Evolutionary conservation across 2,329 filamentous ascomycete species (phyloP).

Genomic region (Diaporthe aspalathi): DNA sequence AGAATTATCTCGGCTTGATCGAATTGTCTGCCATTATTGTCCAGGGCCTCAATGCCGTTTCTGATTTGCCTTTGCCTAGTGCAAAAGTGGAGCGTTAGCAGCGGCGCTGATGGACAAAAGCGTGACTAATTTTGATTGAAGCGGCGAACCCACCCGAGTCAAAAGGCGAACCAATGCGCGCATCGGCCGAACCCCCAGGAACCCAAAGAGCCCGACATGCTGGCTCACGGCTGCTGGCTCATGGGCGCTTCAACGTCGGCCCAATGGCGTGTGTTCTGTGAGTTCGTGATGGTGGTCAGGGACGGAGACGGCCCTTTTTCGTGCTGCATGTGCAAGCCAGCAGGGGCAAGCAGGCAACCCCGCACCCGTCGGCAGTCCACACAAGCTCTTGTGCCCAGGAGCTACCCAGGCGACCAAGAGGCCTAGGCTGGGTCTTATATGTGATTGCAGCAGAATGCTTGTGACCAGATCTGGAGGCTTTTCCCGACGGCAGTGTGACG

Average conservation of each 20-base stretch:
- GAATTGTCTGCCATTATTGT: neutral
- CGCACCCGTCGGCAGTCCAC: constrained; percentile 7
- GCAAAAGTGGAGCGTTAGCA: constrained; percentile 25
- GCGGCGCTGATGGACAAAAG: constrained; percentile 11
- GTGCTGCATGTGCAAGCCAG: neutral
- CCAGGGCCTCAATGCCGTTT: neutral
- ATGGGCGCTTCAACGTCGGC: neutral
- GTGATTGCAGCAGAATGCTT: neutral
- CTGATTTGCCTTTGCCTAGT: constrained; percentile 6
- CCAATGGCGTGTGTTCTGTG: neutral
- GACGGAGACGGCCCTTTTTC: neutral
- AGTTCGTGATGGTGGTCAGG: neutral
- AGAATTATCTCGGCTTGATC: constrained; percentile 17
- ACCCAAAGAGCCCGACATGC: neutral
- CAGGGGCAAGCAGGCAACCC: neutral
- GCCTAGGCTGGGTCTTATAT: neutral
- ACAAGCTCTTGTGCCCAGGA: constrained; percentile 10
- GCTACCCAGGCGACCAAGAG: constrained; percentile 7
- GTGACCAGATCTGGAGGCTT: neutral
- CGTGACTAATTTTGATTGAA: constrained; percentile 17
- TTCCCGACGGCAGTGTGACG: constrained; percentile 20
- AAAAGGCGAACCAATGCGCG: neutral
- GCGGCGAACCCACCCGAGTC: constrained; percentile 23
- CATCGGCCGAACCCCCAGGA: neutral
- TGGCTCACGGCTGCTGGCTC: neutral